These are phyloP conservation scores for Umbelopsis isabellina DNA, from an alignment of 192 early-diverging fungal genomes.

Conservation along the genomic window DNA sequence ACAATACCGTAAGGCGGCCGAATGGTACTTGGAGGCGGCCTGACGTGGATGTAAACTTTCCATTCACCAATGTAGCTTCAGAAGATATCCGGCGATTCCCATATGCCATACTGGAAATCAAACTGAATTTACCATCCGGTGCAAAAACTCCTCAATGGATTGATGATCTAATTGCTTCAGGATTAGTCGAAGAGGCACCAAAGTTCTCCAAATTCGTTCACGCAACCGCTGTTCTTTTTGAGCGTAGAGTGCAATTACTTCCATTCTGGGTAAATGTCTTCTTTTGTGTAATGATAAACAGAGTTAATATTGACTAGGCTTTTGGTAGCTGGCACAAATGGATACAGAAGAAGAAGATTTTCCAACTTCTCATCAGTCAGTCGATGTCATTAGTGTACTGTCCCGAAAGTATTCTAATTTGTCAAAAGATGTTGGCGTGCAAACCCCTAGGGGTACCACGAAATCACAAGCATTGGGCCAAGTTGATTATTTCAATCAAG, in stretches of 20 bases:
- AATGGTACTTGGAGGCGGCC: slow-evolving; percentile 88
- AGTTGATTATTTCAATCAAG: background rate
- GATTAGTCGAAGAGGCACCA: slow-evolving; percentile 73
- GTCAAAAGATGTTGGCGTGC: background rate
- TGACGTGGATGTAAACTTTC: slow-evolving; percentile 75
- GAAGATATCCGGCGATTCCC: slow-evolving; percentile 84
- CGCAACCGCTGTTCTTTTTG: slow-evolving; percentile 67
- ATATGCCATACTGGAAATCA: slow-evolving; percentile 89
- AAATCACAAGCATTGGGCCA: background rate
- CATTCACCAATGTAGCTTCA: slow-evolving; percentile 74
- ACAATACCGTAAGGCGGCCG: slow-evolving; percentile 64
- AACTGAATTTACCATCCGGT: slow-evolving; percentile 67
- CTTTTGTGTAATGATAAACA: background rate
- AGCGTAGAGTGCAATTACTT: slow-evolving; percentile 52
- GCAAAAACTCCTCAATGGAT: slow-evolving; percentile 71
- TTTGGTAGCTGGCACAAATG: slow-evolving; percentile 22
- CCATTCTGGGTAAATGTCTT: slow-evolving; percentile 56
- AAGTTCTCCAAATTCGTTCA: slow-evolving; percentile 85
- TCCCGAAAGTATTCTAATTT: background rate
- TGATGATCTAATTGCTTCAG: slow-evolving; percentile 65
- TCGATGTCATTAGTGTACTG: background rate
- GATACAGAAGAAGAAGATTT: slow-evolving; percentile 20
- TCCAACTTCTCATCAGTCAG: background rate
- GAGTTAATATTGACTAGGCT: background rate
- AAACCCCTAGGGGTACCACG: background rate